phyloP scores from a whole-genome alignment of 2,329 filamentous ascomycete genomes.

The Pyricularia grisea region DNA sequence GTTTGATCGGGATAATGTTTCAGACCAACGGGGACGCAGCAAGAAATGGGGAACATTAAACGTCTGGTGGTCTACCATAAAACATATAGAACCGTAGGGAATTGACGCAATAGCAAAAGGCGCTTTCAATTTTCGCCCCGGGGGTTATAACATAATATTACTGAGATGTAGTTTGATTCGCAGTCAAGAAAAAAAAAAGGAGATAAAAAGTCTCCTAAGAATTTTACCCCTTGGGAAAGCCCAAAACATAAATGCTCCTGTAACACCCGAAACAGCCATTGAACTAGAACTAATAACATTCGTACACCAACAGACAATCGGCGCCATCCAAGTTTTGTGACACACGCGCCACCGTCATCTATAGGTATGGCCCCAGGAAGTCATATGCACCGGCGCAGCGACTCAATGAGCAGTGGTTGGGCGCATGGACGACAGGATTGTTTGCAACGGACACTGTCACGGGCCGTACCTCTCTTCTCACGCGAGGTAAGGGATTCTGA shows the following conservation, averaged over 20 bases:
- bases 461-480: background rate
- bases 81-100: background rate
- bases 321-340: background rate
- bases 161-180: background rate
- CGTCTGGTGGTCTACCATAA: background rate
- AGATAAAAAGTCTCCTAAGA: background rate
- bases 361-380: background rate
- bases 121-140: background rate
- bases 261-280: background rate
- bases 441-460: background rate
- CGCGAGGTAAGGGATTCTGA: background rate
- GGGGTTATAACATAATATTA: background rate
- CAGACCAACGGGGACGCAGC: background rate
- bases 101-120: background rate
- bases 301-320: background rate
- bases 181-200: background rate
- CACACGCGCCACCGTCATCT: background rate
- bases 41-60: background rate
- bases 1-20: background rate
- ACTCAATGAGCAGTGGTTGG: background rate
- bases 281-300: background rate
- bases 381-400: background rate
- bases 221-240: background rate
- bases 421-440: background rate
- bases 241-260: background rate